phyloP scores from a whole-genome alignment of 2,329 filamentous ascomycete species.

The Penicillium concentricum region DNA sequence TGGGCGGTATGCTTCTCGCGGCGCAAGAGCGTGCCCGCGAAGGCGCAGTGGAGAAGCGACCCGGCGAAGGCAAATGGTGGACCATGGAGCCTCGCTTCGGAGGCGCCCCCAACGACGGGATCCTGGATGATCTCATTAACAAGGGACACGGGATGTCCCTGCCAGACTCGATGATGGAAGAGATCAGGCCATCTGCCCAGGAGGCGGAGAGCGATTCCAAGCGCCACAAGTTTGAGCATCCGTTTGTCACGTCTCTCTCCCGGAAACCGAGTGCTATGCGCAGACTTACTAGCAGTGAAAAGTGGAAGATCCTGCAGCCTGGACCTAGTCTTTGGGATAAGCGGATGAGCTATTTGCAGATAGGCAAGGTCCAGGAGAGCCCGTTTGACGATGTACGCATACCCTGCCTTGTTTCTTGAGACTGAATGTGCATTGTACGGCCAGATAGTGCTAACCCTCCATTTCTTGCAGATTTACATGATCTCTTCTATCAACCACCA shows the following conservation, averaged over 20 bases:
- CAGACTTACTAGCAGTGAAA: constrained; percentile 48
- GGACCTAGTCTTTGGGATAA: constrained; percentile 57
- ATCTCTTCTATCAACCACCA: constrained; percentile 64
- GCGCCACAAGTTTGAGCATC: constrained; percentile 37
- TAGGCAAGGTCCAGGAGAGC: constrained; percentile 51
- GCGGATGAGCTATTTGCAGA: constrained; percentile 55
- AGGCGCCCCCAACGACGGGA: constrained; percentile 44
- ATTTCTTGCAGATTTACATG: constrained; percentile 54
- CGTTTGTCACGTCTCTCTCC: constrained; percentile 27
- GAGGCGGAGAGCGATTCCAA: constrained; percentile 38
- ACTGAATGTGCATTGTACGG: background rate
- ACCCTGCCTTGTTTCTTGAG: background rate
- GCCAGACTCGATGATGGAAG: constrained; percentile 27
- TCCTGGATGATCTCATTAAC: constrained; percentile 34
- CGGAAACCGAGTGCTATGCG: constrained; percentile 38
- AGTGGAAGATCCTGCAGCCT: constrained; percentile 55
- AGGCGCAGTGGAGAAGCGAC: constrained; percentile 49
- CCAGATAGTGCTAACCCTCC: background rate
- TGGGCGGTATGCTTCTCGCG: constrained; percentile 56
- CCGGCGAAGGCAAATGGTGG: constrained; percentile 62
- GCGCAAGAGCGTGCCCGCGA: constrained; percentile 62
- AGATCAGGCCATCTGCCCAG: constrained; percentile 25
- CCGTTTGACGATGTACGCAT: constrained; percentile 55
- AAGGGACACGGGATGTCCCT: constrained; percentile 30
- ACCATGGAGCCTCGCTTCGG: constrained; percentile 57